phyloP scores from a whole-genome alignment of 2,329 filamentous ascomycete species.

The Cladosporium velox region DNA sequence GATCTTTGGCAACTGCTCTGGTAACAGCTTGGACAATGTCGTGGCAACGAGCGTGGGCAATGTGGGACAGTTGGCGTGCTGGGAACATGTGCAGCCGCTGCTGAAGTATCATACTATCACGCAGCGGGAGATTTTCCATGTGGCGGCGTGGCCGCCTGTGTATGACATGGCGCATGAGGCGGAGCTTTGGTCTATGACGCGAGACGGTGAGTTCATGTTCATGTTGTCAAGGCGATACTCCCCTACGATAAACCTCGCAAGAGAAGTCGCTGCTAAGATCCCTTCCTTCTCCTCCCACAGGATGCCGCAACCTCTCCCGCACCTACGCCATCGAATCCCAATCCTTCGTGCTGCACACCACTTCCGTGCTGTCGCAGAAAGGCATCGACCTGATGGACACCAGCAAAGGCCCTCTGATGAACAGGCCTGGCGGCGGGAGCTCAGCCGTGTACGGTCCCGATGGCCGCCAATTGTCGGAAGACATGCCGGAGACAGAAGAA shows the following conservation, averaged over 20 bases:
- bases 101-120: slow-evolving; percentile 31
- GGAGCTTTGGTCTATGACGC: slow-evolving; percentile 41
- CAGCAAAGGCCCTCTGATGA: slow-evolving; percentile 44
- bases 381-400: slow-evolving; percentile 50
- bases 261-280: neutral
- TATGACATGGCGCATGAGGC: slow-evolving; percentile 28
- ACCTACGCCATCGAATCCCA: slow-evolving; percentile 60
- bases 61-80: neutral
- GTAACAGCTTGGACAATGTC: slow-evolving; percentile 39
- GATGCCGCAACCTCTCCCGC: slow-evolving; percentile 50
- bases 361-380: slow-evolving; percentile 48
- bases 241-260: too few relatives aligned
- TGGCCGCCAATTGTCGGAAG: slow-evolving; percentile 48
- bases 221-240: too few relatives aligned
- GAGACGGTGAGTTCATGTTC: slow-evolving; percentile 27
- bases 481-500: slow-evolving; percentile 46
- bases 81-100: slow-evolving; percentile 6
- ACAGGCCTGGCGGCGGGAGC: slow-evolving; percentile 47
- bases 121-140: slow-evolving; percentile 38
- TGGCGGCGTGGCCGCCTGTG: slow-evolving; percentile 41
- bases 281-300: slow-evolving; percentile 22
- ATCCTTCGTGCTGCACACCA: slow-evolving; percentile 57
- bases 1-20: slow-evolving; percentile 32
- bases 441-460: slow-evolving; percentile 57
- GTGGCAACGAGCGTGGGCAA: slow-evolving; percentile 36